Conservation (phyloP, 129 eudicot species). For the Escallonia rubra region DNA sequence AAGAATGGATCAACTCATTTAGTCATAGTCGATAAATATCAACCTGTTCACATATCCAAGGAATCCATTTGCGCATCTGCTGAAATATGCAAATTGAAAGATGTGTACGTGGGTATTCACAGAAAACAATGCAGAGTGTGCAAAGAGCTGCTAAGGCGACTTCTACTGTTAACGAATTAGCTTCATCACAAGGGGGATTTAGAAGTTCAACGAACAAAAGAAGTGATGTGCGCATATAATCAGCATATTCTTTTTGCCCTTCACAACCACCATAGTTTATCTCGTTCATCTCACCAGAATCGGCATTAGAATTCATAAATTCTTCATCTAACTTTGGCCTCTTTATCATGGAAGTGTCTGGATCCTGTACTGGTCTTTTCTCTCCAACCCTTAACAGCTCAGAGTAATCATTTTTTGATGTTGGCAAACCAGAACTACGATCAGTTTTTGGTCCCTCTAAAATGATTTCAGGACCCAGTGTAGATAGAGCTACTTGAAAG, state of each 20-base stretch:
- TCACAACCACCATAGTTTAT: constrained; percentile 13
- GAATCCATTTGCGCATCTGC: constrained; percentile 64
- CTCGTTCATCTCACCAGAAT: constrained; percentile 20
- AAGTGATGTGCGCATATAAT: constrained; percentile 44
- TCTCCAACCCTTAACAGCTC: constrained; percentile 38
- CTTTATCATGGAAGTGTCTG: constrained; percentile 36
- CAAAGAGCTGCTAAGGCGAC: constrained; percentile 63
- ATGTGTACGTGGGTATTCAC: constrained; percentile 37
- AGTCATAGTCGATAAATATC: constrained; percentile 11
- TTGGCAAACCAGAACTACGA: constrained; percentile 19
- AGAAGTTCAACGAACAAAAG: constrained; percentile 48
- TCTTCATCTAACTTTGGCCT: constrained; percentile 48
- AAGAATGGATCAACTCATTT: constrained; percentile 7
- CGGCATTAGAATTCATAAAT: constrained; percentile 10
- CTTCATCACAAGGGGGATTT: constrained; percentile 46
- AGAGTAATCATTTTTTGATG: constrained; percentile 16
- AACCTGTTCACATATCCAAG: constrained; percentile 88
- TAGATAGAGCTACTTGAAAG: constrained; percentile 62
- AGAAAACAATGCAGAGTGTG: constrained; percentile 64
- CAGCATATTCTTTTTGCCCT: constrained; percentile 42
- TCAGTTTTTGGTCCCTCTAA: constrained; percentile 25
- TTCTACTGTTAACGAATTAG: constrained; percentile 41
- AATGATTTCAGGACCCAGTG: constrained; percentile 49
- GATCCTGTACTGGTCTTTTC: constrained; percentile 48
- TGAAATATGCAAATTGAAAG: constrained; percentile 33